Base-by-base conservation (phyloP, 805 yeast species). In the Brettanomyces sp. region DNA sequence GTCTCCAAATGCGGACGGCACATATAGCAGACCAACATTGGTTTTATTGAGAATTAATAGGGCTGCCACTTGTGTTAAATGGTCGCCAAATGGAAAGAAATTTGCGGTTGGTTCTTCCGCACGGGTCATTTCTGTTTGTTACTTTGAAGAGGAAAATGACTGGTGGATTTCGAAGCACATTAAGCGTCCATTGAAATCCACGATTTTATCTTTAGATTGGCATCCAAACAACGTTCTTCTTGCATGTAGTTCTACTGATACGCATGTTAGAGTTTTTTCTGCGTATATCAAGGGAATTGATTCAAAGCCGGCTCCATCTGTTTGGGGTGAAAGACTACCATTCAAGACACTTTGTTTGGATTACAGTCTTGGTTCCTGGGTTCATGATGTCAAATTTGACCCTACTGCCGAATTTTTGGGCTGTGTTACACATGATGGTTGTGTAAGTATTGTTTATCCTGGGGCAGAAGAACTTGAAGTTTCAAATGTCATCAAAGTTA, bases 81-180 rank as follows among this genome's bases (percentile, higher is more conserved):
- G 99, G 99, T 85, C 96, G 8, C 97, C 98, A 21, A 79, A 77
- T 55, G 98, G 96, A n/a, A 69, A 69, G 59, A 93, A 93, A 69
- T 93, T 93, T 66, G 99, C 99, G 1, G 98, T 91, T 42, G 99
- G 97, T 1, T 85, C 96, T 3, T 88, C 96, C 41, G 97, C 96
- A 40, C 73, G 98, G 49, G 84, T 85, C 51, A 82, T 93, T 65
- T 96, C 98, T 8, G 85, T 93, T 43, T 93, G 99, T 70, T 93
- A 90, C 68, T 93, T 85, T 63, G 99, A 93, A 67, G 85, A 74
- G 51, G 96, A 89, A 57, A 93, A 91, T 64, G 96, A 93, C 63
- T 93, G 99, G 99, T 93, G 99, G 99, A 90, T 93, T 44, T 87
- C 98, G 12, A 91, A 91, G 66, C 99, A 91, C 68, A 84, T 93